A percentile compares a stretch with the other conserved stretches of the same genome.
These are phyloP conservation scores for Neonectria sp. DNA, from an alignment of 2,329 filamentous ascomycete species.

Conservation along the genomic window DNA sequence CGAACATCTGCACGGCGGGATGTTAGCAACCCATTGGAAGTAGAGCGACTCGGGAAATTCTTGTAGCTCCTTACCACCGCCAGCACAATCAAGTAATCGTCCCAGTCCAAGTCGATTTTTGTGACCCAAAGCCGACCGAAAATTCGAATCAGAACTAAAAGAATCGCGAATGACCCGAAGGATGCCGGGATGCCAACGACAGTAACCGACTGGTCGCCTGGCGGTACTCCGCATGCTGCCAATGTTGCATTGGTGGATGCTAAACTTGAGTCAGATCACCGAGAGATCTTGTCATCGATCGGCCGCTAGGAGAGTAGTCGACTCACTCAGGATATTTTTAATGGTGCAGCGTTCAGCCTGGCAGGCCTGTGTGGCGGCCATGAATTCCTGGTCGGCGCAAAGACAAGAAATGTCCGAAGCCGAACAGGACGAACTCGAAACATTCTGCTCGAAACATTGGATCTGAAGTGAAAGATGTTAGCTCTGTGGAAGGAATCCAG, in stretches of 20 bases:
- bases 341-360: slow-evolving; percentile 7
- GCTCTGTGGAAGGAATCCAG: background rate
- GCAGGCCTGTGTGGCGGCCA: background rate
- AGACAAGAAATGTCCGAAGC: background rate
- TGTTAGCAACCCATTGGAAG: background rate
- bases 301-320: background rate
- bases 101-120: slow-evolving; percentile 24
- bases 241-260: slow-evolving; percentile 16
- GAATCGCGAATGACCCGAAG: background rate
- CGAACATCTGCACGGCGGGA: background rate
- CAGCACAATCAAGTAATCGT: slow-evolving; percentile 26
- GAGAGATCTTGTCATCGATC: background rate
- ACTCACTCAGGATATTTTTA: slow-evolving; percentile 10
- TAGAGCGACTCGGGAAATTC: background rate
- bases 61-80: slow-evolving; percentile 9
- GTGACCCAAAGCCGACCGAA: slow-evolving; percentile 20
- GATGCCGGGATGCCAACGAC: slow-evolving; percentile 12
- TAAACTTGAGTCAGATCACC: background rate
- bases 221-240: slow-evolving; percentile 8
- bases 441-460: slow-evolving; percentile 2
- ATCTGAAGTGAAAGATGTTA: background rate
- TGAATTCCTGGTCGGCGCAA: background rate
- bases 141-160: slow-evolving; percentile 16
- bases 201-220: background rate
- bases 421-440: background rate